Conservation (phyloP, 1,284 basidiomycete genomes). For the Caloboletus inedulis region DNA sequence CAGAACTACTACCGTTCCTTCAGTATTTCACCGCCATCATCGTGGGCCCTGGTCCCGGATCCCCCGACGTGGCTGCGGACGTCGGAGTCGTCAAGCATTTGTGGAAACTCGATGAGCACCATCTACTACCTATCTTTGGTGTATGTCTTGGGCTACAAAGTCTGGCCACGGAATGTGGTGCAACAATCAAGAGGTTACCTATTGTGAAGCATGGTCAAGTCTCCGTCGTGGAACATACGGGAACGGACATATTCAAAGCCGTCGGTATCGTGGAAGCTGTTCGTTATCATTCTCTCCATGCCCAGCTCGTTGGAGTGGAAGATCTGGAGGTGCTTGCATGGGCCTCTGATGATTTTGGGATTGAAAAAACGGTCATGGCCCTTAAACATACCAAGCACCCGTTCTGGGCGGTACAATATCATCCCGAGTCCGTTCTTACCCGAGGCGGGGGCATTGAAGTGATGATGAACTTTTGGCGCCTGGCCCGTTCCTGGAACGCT, state of each 20-base stretch:
- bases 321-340: constrained; percentile 64
- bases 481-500: constrained; percentile 55
- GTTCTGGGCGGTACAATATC: constrained; percentile 95
- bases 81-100: constrained; percentile 65
- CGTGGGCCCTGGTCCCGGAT: constrained; percentile 79
- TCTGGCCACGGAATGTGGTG: constrained; percentile 77
- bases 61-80: constrained; percentile 61
- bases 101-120: constrained; percentile 55
- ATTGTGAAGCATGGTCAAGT: constrained; percentile 83
- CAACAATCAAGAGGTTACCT: constrained; percentile 46
- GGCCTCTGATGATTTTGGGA: constrained; percentile 62
- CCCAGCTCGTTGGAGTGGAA: constrained; percentile 42
- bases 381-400: constrained; percentile 63
- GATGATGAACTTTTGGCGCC: constrained; percentile 68
- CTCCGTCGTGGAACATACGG: constrained; percentile 58
- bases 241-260: constrained; percentile 60
- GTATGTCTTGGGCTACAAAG: constrained; percentile 95
- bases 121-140: constrained; percentile 74
- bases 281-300: constrained; percentile 81
- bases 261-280: constrained; percentile 67
- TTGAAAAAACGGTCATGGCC: constrained; percentile 69
- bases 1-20: constrained; percentile 51
- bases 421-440: constrained; percentile 83
- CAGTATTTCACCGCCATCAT: constrained; percentile 64
- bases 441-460: constrained; percentile 59